Evolutionary conservation across 1,284 basidiomycete species (phyloP).

Genomic region (Mixia osmundae): DNA sequence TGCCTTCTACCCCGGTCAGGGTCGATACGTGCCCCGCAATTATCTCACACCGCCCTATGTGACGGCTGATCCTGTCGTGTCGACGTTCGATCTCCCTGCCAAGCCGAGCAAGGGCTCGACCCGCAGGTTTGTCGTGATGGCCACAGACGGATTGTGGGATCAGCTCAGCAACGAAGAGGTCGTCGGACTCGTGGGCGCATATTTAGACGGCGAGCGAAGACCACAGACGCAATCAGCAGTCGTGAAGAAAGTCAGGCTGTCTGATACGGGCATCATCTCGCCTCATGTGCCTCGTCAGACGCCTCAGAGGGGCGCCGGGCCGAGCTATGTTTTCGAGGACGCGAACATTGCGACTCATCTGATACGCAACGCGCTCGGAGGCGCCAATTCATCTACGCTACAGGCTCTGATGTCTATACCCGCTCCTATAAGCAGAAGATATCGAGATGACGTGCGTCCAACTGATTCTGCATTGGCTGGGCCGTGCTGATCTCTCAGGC

Average conservation of each 20-base stretch:
- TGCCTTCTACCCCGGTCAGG: slow-evolving; percentile 17
- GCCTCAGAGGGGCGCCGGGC: slow-evolving; percentile 12
- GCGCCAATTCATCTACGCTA: slow-evolving; percentile 44
- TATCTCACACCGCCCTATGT: slow-evolving; percentile 83
- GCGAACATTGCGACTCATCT: slow-evolving; percentile 71
- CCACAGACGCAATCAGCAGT: slow-evolving; percentile 9
- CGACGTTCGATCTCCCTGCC: slow-evolving; percentile 21
- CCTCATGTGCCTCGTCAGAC: slow-evolving; percentile 6
- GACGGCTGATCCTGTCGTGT: slow-evolving; percentile 68
- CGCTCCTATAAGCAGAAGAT: slow-evolving; percentile 48
- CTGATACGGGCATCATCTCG: slow-evolving; percentile 3
- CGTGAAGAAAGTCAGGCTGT: slow-evolving; percentile 9
- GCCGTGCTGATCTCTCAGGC: background rate
- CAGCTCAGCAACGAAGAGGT: slow-evolving; percentile 83
- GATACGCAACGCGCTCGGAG: slow-evolving; percentile 78
- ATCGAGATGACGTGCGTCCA: slow-evolving; percentile 62
- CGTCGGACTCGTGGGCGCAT: slow-evolving; percentile 64
- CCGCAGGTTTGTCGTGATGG: slow-evolving; percentile 61
- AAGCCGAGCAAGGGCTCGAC: background rate
- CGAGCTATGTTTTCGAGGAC: slow-evolving; percentile 46
- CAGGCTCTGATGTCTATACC: slow-evolving; percentile 62
- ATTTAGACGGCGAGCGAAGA: slow-evolving; percentile 42
- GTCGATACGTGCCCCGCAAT: slow-evolving; percentile 9
- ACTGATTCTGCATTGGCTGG: slow-evolving; percentile 1
- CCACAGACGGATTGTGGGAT: slow-evolving; percentile 72